Percentiles rank a stretch among this genome's conserved stretches.
Conservation (phyloP, 148 eudicot species). For the Camellia granthamiana region DNA sequence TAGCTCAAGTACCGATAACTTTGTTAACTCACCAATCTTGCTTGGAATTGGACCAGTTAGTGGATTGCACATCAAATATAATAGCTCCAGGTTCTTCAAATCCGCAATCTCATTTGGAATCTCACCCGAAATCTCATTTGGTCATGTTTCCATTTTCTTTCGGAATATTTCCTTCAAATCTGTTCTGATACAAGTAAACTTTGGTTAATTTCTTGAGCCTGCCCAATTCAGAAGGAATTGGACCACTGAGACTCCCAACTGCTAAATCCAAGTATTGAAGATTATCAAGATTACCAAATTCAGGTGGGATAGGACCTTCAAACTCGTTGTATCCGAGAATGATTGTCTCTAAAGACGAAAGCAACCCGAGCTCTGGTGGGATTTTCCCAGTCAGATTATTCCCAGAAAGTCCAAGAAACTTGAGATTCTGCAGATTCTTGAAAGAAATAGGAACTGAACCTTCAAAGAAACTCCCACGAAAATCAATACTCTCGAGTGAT, state of each 20-base stretch:
- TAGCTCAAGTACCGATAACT: conserved; percentile 61
- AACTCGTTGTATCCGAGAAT: conserved; percentile 71
- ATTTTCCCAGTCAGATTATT: conserved; percentile 65
- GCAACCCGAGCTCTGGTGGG: conserved; percentile 51
- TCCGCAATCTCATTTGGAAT: conserved; percentile 56
- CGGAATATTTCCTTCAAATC: conserved; percentile 56
- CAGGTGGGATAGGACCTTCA: conserved; percentile 58
- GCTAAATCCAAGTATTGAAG: conserved; percentile 80
- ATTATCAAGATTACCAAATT: conserved; percentile 68
- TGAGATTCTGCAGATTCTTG: conserved; percentile 46
- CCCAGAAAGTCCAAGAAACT: conserved; percentile 80
- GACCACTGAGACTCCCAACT: conserved; percentile 60
- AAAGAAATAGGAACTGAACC: conserved; percentile 57
- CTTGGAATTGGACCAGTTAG: conserved; percentile 58
- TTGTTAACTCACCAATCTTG: conserved; percentile 40
- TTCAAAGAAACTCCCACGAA: conserved; percentile 66
- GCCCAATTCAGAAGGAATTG: conserved; percentile 63
- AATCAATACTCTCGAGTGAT: conserved; percentile 54
- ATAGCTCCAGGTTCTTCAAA: conserved; percentile 52
- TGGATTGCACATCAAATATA: conserved; percentile 72
- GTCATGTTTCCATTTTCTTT: conserved; percentile 49
- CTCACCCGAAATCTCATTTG: conserved; percentile 60
- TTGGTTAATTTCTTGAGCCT: conserved; percentile 44
- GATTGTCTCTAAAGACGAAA: conserved; percentile 58
- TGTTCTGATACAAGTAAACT: conserved; percentile 66